These are phyloP conservation scores for Cladophialophora carrionii DNA, from an alignment of 2,329 filamentous ascomycete genomes.

Conservation along the genomic window DNA sequence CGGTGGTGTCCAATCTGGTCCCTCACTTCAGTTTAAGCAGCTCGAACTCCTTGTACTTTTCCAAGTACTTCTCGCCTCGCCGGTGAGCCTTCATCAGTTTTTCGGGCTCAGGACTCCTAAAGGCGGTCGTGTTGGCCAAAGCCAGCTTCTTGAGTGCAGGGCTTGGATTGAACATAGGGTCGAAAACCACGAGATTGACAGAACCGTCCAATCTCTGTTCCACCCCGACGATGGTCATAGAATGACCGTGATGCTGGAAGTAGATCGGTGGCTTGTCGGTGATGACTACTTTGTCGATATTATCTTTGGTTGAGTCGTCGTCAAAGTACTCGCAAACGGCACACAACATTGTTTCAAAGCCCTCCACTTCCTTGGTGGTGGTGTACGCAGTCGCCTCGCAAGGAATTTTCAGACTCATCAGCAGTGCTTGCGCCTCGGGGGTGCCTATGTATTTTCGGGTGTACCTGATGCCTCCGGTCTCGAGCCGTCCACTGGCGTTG, in stretches of 20 bases:
- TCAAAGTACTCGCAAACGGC: slow-evolving; percentile 76
- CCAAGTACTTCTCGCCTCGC: slow-evolving; percentile 68
- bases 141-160: slow-evolving; percentile 63
- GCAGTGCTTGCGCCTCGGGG: slow-evolving; percentile 83
- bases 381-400: slow-evolving; percentile 66
- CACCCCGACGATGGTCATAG: slow-evolving; percentile 84
- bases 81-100: slow-evolving; percentile 72
- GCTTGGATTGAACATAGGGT: slow-evolving; percentile 78
- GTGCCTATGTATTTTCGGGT: slow-evolving; percentile 96
- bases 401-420: slow-evolving; percentile 69
- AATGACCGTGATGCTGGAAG: slow-evolving; percentile 86
- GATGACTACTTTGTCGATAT: slow-evolving; percentile 64
- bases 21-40: slow-evolving; percentile 62
- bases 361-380: slow-evolving; percentile 52
- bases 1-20: background rate
- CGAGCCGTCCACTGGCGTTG: slow-evolving; percentile 70
- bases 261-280: slow-evolving; percentile 84
- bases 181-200: slow-evolving; percentile 78
- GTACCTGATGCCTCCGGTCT: slow-evolving; percentile 84
- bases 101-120: slow-evolving; percentile 54
- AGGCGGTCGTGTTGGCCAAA: slow-evolving; percentile 41
- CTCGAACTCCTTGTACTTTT: slow-evolving; percentile 77
- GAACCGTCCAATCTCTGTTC: slow-evolving; percentile 67
- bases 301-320: slow-evolving; percentile 48
- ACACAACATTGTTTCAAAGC: slow-evolving; percentile 62